These are phyloP conservation scores for Scalesia atractyloides DNA, from an alignment of 129 eudicot genomes.

Conservation along the genomic window DNA sequence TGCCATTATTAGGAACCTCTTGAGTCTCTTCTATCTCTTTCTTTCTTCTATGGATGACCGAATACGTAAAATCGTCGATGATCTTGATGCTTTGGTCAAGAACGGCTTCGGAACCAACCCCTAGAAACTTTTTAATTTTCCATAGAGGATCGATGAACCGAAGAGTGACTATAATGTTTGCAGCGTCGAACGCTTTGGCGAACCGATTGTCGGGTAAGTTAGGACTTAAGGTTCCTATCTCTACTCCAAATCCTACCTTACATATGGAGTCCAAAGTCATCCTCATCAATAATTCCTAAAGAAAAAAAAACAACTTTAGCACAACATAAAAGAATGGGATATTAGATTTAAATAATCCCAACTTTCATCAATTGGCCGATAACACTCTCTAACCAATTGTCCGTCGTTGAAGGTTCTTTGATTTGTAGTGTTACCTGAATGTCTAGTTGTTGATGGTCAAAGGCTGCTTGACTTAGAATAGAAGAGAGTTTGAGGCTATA, in stretches of 20 bases:
- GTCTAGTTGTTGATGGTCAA: conserved; percentile 52
- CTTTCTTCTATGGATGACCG: conserved; percentile 75
- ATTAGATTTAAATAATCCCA: too few species aligned
- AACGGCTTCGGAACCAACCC: conserved; percentile 85
- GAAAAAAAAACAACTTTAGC: conserved; percentile 20
- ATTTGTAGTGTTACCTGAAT: conserved; percentile 61
- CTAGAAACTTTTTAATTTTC: conserved; percentile 77
- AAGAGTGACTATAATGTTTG: conserved; percentile 85
- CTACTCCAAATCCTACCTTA: conserved; percentile 97
- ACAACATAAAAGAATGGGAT: background rate
- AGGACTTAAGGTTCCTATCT: conserved; percentile 83
- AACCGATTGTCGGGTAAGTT: conserved; percentile 68
- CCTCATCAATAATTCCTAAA: conserved; percentile 87
- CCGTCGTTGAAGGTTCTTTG: background rate
- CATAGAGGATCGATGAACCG: conserved; percentile 90
- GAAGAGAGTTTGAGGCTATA: conserved; percentile 79
- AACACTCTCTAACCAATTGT: too few species aligned
- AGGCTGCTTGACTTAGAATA: conserved; percentile 62
- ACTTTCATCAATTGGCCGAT: too few species aligned
- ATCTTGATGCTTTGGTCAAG: conserved; percentile 79
- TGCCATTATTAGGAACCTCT: conserved; percentile 37
- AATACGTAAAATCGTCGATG: conserved; percentile 90
- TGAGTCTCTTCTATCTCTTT: conserved; percentile 57
- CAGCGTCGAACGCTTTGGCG: conserved; percentile 86
- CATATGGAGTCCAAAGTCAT: conserved; percentile 99